phyloP scores from a whole-genome alignment of 225 moss, liverwort and hornwort species.

The Straminergon stramineum region DNA sequence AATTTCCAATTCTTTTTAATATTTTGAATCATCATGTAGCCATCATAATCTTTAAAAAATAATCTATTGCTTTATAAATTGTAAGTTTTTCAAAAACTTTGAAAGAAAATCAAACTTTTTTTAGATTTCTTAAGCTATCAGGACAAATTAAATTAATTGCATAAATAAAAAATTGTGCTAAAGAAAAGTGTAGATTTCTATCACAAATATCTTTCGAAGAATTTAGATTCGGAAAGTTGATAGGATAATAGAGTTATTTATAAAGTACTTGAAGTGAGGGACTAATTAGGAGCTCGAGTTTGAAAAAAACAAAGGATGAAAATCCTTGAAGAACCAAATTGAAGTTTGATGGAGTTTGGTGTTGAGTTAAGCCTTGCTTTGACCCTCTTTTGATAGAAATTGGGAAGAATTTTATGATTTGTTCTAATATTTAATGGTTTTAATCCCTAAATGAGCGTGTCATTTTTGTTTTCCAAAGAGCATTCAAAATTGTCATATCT shows the following conservation, averaged over 20 bases:
- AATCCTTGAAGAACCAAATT: too few species aligned
- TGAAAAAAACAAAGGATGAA: too few species aligned
- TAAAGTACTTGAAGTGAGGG: neutral
- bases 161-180: neutral
- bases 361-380: too few species aligned
- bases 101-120: too few species aligned
- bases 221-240: neutral
- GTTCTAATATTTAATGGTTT: too few species aligned
- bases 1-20: neutral
- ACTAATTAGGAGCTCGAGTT: too few species aligned
- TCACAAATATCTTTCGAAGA: neutral
- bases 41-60: neutral
- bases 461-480: too few species aligned
- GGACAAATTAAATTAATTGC: neutral
- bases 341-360: too few species aligned
- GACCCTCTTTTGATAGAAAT: too few species aligned
- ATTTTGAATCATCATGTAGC: neutral
- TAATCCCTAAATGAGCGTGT: too few species aligned
- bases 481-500: too few species aligned
- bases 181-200: neutral
- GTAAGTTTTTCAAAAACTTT: neutral
- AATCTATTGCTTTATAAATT: neutral
- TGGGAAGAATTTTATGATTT: too few species aligned
- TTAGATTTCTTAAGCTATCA: neutral
- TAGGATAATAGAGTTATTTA: neutral